Evolutionary conservation across 345 rosid genomes (phyloP), one percentile per base, ranked within the genome.

Genomic region (Reutealis trisperma): DNA sequence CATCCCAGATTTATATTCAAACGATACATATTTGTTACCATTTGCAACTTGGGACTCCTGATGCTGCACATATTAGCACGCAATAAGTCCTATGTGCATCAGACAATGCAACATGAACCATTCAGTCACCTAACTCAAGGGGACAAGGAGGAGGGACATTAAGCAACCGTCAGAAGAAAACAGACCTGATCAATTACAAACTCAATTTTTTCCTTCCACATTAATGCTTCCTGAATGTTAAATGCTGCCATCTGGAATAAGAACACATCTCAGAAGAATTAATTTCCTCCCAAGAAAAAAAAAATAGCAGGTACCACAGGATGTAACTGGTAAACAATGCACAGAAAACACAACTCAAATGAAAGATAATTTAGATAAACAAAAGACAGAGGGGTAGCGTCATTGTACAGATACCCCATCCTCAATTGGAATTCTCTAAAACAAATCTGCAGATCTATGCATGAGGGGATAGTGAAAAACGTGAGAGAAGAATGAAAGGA

Each of bases 1-100:
- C 97, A 92, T 91, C 63, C 97, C 98, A 86, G 99, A 79, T 83
- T 94, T 96, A 83, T 91, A 94, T 78, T 96, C 99, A 81, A 96
- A 96, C 62, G 98, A 96, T 66, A 87, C 77, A 85, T 91, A 92
- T 80, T 94, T 95, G 86, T 89, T 89, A 76, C 97, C 97, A 80
- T 89, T 94, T 72, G 87, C 77, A 78, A 77, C 89, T 78, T 87
- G 92, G 30, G 97, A 87, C 72, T 92, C 99, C 82, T 91, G 98
- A 88, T 91, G 94, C 99, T 96, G 91, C 85, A 86, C 59, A 86
- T 22, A 73, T 49, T 42, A 82, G 44, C 74, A 78, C 30, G 30
- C 27, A 79, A 67, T 65, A 54, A 74, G 72, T 51, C 63, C 42
- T 67, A 77, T 44, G 68, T 59, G 70, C 58, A 78, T 49, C 66